phyloP scores from a whole-genome alignment of 2,329 filamentous ascomycete species.

The Waltergamsia citrina region DNA sequence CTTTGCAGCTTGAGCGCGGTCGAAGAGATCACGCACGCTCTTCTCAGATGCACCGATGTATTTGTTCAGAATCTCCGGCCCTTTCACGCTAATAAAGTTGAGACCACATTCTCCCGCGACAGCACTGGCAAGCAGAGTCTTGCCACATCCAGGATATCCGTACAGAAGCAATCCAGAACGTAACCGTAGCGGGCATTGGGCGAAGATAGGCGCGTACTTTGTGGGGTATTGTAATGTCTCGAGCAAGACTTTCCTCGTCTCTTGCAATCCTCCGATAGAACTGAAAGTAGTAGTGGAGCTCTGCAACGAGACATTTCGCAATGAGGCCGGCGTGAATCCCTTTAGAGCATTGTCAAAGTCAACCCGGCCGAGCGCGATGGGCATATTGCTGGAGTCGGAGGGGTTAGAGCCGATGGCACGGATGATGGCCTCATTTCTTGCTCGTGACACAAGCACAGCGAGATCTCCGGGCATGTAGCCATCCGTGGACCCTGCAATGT shows the following conservation, averaged over 20 bases:
- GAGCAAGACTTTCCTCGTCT: slow-evolving; percentile 82
- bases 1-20: slow-evolving; percentile 78
- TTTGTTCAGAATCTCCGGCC: slow-evolving; percentile 96
- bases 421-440: slow-evolving; percentile 87
- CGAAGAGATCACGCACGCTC: slow-evolving; percentile 89
- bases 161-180: slow-evolving; percentile 90
- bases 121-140: slow-evolving; percentile 88
- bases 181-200: slow-evolving; percentile 87
- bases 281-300: slow-evolving; percentile 88
- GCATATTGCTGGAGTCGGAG: slow-evolving; percentile 30
- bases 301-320: slow-evolving; percentile 89
- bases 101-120: slow-evolving; percentile 97
- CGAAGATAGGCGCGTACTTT: slow-evolving; percentile 95
- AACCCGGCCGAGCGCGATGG: slow-evolving; percentile 54
- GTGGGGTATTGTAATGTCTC: slow-evolving; percentile 96
- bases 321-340: slow-evolving; percentile 89
- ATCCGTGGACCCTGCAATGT: slow-evolving; percentile 87
- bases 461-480: slow-evolving; percentile 98
- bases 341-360: slow-evolving; percentile 82
- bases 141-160: slow-evolving; percentile 91
- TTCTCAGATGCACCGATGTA: slow-evolving; percentile 98
- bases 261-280: slow-evolving; percentile 78
- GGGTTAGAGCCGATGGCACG: slow-evolving; percentile 55
- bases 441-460: slow-evolving; percentile 73
- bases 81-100: slow-evolving; percentile 98